A percentile compares a stretch with the other conserved stretches of the same genome.
These are phyloP conservation scores for Boletus coffeatus DNA, from an alignment of 1,284 basidiomycete genomes.

Conservation along the genomic window DNA sequence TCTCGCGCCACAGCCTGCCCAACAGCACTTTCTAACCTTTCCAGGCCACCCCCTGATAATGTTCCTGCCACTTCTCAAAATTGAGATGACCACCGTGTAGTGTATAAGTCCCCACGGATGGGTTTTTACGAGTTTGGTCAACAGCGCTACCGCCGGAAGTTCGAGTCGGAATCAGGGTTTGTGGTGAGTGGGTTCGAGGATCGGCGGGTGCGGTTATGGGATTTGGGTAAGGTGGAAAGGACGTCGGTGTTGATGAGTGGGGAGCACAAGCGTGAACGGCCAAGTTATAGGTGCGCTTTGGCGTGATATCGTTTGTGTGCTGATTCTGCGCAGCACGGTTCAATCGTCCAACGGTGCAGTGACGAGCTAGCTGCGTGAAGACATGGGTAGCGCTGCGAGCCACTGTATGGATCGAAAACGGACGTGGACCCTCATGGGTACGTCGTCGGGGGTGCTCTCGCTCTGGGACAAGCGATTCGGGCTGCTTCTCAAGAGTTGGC, in stretches of 20 bases:
- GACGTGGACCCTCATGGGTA: constrained; percentile 87
- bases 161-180: too few species aligned
- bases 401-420: constrained; percentile 73
- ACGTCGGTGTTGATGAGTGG: too few species aligned
- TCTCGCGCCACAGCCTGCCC: constrained; percentile 52
- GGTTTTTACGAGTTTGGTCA: constrained; percentile 77
- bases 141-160: constrained; percentile 58
- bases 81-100: constrained; percentile 78
- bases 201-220: too few species aligned
- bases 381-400: too few species aligned
- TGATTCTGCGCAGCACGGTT: too few species aligned
- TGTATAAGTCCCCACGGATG: constrained; percentile 85
- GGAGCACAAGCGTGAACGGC: too few species aligned
- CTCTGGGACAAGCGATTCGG: constrained; percentile 96
- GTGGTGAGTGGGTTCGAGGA: too few species aligned
- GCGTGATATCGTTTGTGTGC: too few species aligned
- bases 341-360: too few species aligned
- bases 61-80: constrained; percentile 67
- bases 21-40: constrained; percentile 48
- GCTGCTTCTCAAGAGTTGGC: constrained; percentile 85
- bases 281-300: too few species aligned
- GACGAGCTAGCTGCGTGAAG: too few species aligned
- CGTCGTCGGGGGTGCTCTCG: constrained; percentile 75
- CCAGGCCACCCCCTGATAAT: constrained; percentile 65
- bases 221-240: too few species aligned